Base-by-base conservation (phyloP, 1,139 yeast species). In the Nakaseomyces nivariensis region DNA sequence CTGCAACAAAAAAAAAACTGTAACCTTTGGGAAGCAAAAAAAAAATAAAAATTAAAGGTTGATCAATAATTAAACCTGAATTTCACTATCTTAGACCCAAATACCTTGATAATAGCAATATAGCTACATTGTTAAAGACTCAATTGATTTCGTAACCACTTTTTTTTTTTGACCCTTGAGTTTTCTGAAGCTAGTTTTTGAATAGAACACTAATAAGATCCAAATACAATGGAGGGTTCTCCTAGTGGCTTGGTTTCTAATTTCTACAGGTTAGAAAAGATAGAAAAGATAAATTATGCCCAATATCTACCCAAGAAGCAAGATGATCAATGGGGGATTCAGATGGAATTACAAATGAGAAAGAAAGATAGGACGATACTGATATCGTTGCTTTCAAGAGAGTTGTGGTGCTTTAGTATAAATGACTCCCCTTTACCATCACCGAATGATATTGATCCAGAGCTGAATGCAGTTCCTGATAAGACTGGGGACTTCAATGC, bases 371-470 rank as follows among this genome's bases (percentile, higher is more conserved):
- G 84, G 2, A 70, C 71, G 47, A 75, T 77, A 7, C 67, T 84
- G 43, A 74, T 81, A 5, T 77, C 82, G 11, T 73, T 81, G 51
- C 75, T 79, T 59, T 78, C 82, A 55, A 79, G 81, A 56, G 81
- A 79, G 49, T 67, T 84, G 9, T 84, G 84, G 77, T 72, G 79
- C 48, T 77, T 84, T 53, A 72, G 75, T 54, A 69, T 76, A 49
- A 66, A 68, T 47, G 68, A 64, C 47, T 62, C 62, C 37, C 60
- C 61, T 1, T 50, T 65, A n/a, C 68, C 68, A 4, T 48, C 56
- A 4, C 57, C 59, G 49, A 51, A 56, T 47, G 10, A 47, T 38
- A 43, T 27, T 22, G 46, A 43, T 22, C 45, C 49, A n/a, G 48
- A 48, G 6, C 42, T 52, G 3, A 41, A 41, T 7, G 48, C 56